Conservation (phyloP, 257 asterid species). For the Fraxinus excelsior region DNA sequence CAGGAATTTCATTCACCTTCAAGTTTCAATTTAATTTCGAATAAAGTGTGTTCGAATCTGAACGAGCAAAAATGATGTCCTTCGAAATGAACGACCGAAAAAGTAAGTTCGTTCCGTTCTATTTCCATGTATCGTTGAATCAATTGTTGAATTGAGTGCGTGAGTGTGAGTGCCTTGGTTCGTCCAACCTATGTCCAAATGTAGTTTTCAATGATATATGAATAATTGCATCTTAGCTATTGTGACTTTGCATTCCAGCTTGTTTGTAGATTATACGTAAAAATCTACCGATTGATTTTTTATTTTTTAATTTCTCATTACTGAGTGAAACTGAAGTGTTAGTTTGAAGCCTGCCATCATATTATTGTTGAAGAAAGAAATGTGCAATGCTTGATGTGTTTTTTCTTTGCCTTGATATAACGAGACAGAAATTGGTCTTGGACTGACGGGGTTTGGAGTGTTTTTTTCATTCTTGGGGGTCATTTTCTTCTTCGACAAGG, state of each 20-base stretch:
- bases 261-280: background rate
- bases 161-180: background rate
- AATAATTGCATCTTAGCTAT: background rate
- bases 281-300: background rate
- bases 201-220: background rate
- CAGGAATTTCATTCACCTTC: constrained; percentile 26
- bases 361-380: background rate
- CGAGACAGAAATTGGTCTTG: constrained; percentile 89
- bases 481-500: constrained; percentile 88
- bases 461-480: constrained; percentile 87
- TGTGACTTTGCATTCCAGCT: background rate
- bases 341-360: background rate
- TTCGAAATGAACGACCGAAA: constrained; percentile 86
- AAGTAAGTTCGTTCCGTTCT: constrained; percentile 40
- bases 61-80: constrained; percentile 61
- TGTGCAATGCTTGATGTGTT: constrained; percentile 10
- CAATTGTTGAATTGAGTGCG: constrained; percentile 1
- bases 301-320: background rate
- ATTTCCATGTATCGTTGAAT: background rate
- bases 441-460: constrained; percentile 92
- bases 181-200: background rate
- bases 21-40: constrained; percentile 17
- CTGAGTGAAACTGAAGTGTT: background rate
- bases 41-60: constrained; percentile 29
- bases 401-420: constrained; percentile 20